Evolutionary conservation across 108 stramenopile genomes (phyloP).

Genomic region (Cylindrotheca fusiformis): DNA sequence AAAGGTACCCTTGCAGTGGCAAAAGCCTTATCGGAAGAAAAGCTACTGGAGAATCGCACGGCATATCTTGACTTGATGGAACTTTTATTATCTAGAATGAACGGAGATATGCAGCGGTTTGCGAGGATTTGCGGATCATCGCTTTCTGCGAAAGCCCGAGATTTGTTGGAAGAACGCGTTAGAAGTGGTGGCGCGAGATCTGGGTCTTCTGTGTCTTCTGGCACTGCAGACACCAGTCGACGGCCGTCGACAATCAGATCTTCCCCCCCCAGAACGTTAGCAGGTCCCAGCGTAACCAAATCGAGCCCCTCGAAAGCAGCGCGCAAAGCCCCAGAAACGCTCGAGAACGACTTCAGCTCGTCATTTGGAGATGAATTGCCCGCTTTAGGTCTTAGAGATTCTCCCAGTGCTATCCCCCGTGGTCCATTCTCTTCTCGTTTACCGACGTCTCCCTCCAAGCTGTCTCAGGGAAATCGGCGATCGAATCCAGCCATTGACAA

Average conservation of each 20-base stretch:
- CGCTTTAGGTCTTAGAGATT: constrained; percentile 22
- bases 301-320: not conserved
- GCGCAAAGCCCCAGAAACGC: not conserved
- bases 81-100: constrained; percentile 58
- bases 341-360: not conserved
- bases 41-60: constrained; percentile 60
- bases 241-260: not conserved
- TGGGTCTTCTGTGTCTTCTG: not conserved
- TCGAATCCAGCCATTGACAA: not conserved
- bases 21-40: constrained; percentile 70
- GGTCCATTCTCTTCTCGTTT: not conserved
- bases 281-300: not conserved
- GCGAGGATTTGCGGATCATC: constrained; percentile 58
- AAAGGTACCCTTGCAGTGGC: constrained; percentile 57
- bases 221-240: not conserved
- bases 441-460: not conserved
- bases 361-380: constrained; percentile 39
- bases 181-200: constrained; percentile 5
- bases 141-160: constrained; percentile 47
- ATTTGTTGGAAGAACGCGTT: constrained; percentile 56
- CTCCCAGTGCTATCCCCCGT: constrained; percentile 2
- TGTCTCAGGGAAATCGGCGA: not conserved
- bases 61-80: constrained; percentile 71
- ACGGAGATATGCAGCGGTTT: constrained; percentile 63
- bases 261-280: not conserved